A percentile compares a stretch with the other conserved stretches of the same genome.
Conservation (phyloP, 495 filamentous ascomycete genomes). For the Xylaria longipes region DNA sequence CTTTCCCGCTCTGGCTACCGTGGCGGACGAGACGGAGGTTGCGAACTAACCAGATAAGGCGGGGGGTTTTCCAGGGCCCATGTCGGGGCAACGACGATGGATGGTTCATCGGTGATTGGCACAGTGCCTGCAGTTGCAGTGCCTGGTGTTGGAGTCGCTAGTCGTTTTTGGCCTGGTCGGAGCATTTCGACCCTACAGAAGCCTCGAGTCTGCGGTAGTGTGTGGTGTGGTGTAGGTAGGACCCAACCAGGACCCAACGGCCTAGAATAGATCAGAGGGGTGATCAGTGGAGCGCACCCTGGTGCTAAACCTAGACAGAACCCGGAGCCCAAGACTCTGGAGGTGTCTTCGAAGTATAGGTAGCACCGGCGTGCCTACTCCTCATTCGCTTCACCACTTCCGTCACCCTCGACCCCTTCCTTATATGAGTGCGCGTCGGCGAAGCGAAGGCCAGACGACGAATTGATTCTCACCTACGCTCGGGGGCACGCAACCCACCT, state of each 20-base stretch:
- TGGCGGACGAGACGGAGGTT: background rate
- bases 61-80: background rate
- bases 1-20: slow-evolving; percentile 15
- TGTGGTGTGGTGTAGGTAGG: background rate
- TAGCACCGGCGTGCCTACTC: background rate
- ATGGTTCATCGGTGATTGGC: background rate
- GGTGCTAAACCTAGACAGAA: background rate
- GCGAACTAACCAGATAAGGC: background rate
- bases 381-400: background rate
- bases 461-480: background rate
- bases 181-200: slow-evolving; percentile 2
- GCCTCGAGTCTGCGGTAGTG: background rate
- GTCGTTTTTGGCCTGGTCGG: background rate
- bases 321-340: background rate
- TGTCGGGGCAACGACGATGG: background rate
- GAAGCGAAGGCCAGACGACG: slow-evolving; percentile 4
- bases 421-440: slow-evolving; percentile 1
- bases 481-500: background rate
- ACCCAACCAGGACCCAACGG: background rate
- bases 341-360: background rate
- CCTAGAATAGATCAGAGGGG: slow-evolving; percentile 23
- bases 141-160: background rate
- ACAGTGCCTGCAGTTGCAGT: background rate
- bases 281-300: slow-evolving; percentile 21
- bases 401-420: background rate